Base-by-base conservation (phyloP, 768 basidiomycete genomes). In the Lactifluus subvellereus region DNA sequence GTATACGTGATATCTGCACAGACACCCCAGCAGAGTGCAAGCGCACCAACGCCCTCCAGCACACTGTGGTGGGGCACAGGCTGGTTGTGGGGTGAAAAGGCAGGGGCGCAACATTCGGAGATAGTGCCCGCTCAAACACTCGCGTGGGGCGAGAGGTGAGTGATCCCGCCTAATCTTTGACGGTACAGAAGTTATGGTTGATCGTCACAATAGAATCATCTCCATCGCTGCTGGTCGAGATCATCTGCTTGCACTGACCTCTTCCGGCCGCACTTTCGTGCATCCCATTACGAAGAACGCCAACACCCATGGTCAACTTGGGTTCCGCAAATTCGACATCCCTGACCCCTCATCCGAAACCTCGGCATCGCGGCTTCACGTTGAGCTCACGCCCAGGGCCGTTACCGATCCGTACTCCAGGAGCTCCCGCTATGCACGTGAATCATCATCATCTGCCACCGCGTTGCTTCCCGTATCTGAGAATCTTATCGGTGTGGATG, bases 281-380 rank as follows among this genome's bases (percentile, higher is more conserved):
- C 84, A 91, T 69, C 91, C 94, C 0, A 77, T 91, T 48, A 83
- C 82, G 66, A 83, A 84, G 66, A 72, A 80, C 9, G 94, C 89
- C 33, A 98, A 98, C 74, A 75, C 81, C 1, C 83, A 85, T 71
- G 89, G 91, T 1, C 94, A 97, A 71, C 84, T 98, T 8, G 94
- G 94, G 7, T 79, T 89, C 67, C 83, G 85, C 33, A 83, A 83
- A 64, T 79, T 87, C 54, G 75, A 83, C 54, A 77, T 89, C 2
- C 72, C 73, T 35, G 75, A 78, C 65, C 69, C 69, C 60, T 53
- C 70, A 40, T 70, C 70, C 57, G 65, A 62, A 56, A 70, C 64
- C 53, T 71, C 58, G 64, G 49, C 33, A 27, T 51, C 77, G 4
- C 77, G 77, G 57, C 67, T 83, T 16, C 68, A 77, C 16, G 76